Evolutionary conservation across 176 grass and related monocot species (phyloP), one percentile per base, ranked within the genome.

Genomic region (Puya raimondii): DNA sequence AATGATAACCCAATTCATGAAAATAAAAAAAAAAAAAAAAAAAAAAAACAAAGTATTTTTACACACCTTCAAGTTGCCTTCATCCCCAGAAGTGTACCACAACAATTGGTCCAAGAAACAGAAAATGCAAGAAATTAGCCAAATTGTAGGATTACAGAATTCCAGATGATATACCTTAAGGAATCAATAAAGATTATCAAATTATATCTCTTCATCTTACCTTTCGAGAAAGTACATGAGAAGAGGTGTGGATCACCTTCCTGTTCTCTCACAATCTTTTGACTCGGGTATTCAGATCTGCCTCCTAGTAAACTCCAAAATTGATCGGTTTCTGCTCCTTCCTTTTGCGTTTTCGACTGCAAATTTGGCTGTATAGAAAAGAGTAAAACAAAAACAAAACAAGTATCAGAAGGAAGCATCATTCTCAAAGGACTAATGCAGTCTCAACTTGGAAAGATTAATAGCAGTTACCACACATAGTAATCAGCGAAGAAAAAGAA

Each of bases 241-340:
- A 93, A 99, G 67, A 99, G 84, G 80, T 63, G 89, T 18, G 94
- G 87, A 17, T 99, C 89, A 63, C 87, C 83, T 91, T 99, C 94
- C 52, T 75, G 66, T 59, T 93, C 89, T 82, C 73, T 90, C 78
- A 47, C 84, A 52, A 93, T 67, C 70, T 99, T 99, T 65, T 99
- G 72, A 86, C 86, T 93, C 0, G 80, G 74, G 69, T 99, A 93
- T 80, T 93, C 88, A 69, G 80, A 69, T 99, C 88, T 93, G 47
- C 82, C 89, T 64, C 89, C 94, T 48, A 99, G 73, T 47, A 99
- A 50, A 75, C 77, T 80, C 94, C 94, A 99, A 57, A 99, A 99
- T 61, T 91, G 87, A 64, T 99, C 89, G 0, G 82, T 88, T 81
- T 99, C 94, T 87, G 80, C 79, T 47, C 89, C 94, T 70, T 99